phyloP scores from a whole-genome alignment of 2,329 filamentous ascomycete species.

The Fusarium nematophilum region DNA sequence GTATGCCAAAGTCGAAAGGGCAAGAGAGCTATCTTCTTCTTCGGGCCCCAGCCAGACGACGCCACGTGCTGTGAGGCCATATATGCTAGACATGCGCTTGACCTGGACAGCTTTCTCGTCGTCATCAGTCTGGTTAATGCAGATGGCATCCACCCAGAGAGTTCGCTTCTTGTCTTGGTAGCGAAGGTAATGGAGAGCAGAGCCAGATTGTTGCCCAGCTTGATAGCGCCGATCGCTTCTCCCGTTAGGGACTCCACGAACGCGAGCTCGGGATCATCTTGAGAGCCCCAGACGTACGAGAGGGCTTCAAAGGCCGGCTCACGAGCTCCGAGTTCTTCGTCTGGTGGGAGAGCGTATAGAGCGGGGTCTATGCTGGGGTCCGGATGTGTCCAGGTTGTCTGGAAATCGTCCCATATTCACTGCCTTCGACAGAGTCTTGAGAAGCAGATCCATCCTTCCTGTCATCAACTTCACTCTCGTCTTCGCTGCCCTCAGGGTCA shows the following conservation, averaged over 20 bases:
- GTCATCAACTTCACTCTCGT: neutral
- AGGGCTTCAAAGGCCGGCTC: conserved; percentile 11
- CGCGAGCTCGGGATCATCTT: neutral
- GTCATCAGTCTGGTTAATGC: conserved; percentile 20
- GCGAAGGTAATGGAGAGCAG: conserved; percentile 5
- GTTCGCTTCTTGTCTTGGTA: neutral
- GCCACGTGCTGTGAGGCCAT: neutral
- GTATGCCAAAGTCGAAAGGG: neutral
- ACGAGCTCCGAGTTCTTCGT: neutral
- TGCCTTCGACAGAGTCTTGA: neutral
- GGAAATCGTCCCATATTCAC: neutral
- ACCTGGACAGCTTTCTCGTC: conserved; percentile 11
- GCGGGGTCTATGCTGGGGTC: neutral
- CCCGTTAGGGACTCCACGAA: neutral
- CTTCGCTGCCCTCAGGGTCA: neutral
- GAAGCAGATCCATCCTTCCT: neutral
- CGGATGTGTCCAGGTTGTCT: conserved; percentile 8
- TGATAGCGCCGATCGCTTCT: neutral
- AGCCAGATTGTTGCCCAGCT: conserved; percentile 1
- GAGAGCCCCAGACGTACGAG: conserved; percentile 6
- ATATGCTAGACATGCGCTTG: conserved; percentile 4
- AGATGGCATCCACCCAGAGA: conserved; percentile 29
- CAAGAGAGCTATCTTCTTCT: neutral
- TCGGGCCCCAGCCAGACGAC: conserved; percentile 12
- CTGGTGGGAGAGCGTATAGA: neutral